These are phyloP conservation scores for Barnettozyma siamensis DNA, from an alignment of 805 yeast species.

Conservation along the genomic window DNA sequence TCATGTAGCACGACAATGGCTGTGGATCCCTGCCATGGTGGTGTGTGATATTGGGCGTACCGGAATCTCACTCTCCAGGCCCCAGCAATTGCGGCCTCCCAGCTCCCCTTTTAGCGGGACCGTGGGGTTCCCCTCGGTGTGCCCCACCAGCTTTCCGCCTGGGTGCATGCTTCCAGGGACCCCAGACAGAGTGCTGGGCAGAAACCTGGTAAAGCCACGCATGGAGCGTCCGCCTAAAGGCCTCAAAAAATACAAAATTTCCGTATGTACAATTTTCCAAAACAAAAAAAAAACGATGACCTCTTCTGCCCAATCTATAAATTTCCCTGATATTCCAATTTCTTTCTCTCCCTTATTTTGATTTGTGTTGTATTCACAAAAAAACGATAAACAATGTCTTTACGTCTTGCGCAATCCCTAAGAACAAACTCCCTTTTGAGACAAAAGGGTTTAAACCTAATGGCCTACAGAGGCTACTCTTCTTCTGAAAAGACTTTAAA, in stretches of 20 bases:
- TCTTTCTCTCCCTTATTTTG: not conserved
- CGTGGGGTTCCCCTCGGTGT: not conserved
- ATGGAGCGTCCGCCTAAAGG: not conserved
- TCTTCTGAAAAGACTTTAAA: constrained; percentile 60
- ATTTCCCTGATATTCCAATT: not conserved
- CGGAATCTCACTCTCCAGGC: too few relatives aligned
- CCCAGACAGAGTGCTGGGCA: not conserved
- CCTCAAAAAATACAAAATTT: not conserved
- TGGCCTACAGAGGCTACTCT: constrained; percentile 24
- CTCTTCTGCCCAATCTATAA: constrained; percentile 1
- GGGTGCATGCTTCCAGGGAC: constrained; percentile 5
- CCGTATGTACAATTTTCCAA: not conserved
- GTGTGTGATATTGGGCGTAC: too few relatives aligned
- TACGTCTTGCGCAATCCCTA: constrained; percentile 10
- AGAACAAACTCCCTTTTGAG: constrained; percentile 5
- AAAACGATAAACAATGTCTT: constrained; percentile 4
- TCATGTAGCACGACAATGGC: too few relatives aligned
- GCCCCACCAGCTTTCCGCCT: not conserved
- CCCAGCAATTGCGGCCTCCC: too few relatives aligned
- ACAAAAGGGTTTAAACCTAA: constrained; percentile 8
- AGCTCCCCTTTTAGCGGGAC: too few relatives aligned
- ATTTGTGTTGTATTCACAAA: not conserved
- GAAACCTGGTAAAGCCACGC: not conserved
- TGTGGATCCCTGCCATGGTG: too few relatives aligned
- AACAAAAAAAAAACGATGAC: constrained; percentile 1